Evolutionary conservation across 2,329 filamentous ascomycete genomes (phyloP).

Genomic region (Meredithiella fracta): DNA sequence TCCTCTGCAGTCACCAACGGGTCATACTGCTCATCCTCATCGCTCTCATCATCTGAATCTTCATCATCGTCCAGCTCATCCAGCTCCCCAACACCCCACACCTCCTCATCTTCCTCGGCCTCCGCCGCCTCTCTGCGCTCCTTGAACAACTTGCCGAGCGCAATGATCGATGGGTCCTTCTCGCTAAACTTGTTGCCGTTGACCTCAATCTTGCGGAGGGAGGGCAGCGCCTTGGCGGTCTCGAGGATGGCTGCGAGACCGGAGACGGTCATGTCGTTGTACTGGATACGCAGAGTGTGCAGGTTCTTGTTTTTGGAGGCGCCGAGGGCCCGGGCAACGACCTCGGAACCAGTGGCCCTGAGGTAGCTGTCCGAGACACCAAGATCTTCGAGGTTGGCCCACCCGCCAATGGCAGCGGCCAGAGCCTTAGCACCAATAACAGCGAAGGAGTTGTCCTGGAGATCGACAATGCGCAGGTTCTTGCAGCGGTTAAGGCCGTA

Average conservation of each 20-base stretch:
- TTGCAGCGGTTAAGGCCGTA: slow-evolving; percentile 59
- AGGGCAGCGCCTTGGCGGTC: slow-evolving; percentile 55
- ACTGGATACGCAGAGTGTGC: slow-evolving; percentile 70
- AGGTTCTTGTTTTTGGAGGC: slow-evolving; percentile 64
- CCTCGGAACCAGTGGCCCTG: slow-evolving; percentile 55
- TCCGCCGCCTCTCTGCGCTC: slow-evolving; percentile 59
- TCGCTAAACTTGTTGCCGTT: slow-evolving; percentile 93
- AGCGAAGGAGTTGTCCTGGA: slow-evolving; percentile 98
- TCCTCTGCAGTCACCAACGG: slow-evolving; percentile 44
- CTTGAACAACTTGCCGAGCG: slow-evolving; percentile 55
- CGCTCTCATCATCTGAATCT: slow-evolving; percentile 46
- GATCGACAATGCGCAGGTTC: slow-evolving; percentile 59
- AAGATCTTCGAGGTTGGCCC: slow-evolving; percentile 63
- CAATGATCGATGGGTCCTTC: slow-evolving; percentile 57
- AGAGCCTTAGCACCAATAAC: slow-evolving; percentile 62
- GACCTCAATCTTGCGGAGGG: slow-evolving; percentile 70
- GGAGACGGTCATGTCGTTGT: slow-evolving; percentile 76
- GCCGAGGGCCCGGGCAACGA: slow-evolving; percentile 56
- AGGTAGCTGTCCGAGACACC: slow-evolving; percentile 81
- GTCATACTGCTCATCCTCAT: slow-evolving; percentile 47
- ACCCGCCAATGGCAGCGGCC: slow-evolving; percentile 55
- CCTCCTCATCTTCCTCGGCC: slow-evolving; percentile 52
- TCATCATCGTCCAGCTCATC: slow-evolving; percentile 68
- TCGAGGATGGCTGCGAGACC: slow-evolving; percentile 55
- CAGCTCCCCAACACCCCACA: slow-evolving; percentile 73